Conservation (phyloP, 2,329 filamentous ascomycete genomes). For the Laburnicola sp. region DNA sequence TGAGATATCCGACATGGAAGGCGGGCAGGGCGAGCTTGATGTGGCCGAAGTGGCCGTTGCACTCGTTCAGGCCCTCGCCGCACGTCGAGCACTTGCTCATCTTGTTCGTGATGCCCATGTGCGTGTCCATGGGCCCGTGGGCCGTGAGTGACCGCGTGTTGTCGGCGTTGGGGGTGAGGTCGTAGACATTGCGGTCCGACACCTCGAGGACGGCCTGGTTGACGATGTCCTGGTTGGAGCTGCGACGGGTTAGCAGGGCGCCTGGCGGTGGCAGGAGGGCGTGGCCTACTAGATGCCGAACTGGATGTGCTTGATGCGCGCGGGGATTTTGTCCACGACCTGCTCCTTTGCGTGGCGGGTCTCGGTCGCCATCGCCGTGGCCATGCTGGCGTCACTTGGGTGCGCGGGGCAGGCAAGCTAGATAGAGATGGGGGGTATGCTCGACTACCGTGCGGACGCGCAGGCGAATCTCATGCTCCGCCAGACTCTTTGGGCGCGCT, state of each 20-base stretch:
- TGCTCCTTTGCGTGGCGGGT: slow-evolving; percentile 70
- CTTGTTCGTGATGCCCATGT: slow-evolving; percentile 89
- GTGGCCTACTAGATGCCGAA: slow-evolving; percentile 79
- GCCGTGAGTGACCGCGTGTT: slow-evolving; percentile 70
- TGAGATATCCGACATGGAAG: slow-evolving; percentile 95
- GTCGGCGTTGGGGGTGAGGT: slow-evolving; percentile 66
- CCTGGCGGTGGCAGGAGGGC: slow-evolving; percentile 3
- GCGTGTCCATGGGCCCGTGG: slow-evolving; percentile 84
- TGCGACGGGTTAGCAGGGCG: slow-evolving; percentile 43
- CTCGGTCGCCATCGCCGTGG: slow-evolving; percentile 13
- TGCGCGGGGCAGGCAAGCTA: background rate
- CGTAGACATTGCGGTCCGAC: slow-evolving; percentile 91
- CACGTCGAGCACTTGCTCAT: slow-evolving; percentile 79
- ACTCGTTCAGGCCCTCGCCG: slow-evolving; percentile 75
- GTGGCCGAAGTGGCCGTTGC: slow-evolving; percentile 94
- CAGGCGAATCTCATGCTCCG: background rate
- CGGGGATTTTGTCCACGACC: slow-evolving; percentile 84
- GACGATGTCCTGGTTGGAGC: slow-evolving; percentile 90
- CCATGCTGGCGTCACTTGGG: slow-evolving; percentile 4
- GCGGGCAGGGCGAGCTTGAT: slow-evolving; percentile 87
- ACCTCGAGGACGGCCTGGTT: slow-evolving; percentile 94
- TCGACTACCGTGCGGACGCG: background rate
- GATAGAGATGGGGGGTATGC: background rate
- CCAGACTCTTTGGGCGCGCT: too few species aligned
- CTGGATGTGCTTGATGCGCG: slow-evolving; percentile 89